Conservation (phyloP, 768 basidiomycete genomes). For the Suillus variegatus region DNA sequence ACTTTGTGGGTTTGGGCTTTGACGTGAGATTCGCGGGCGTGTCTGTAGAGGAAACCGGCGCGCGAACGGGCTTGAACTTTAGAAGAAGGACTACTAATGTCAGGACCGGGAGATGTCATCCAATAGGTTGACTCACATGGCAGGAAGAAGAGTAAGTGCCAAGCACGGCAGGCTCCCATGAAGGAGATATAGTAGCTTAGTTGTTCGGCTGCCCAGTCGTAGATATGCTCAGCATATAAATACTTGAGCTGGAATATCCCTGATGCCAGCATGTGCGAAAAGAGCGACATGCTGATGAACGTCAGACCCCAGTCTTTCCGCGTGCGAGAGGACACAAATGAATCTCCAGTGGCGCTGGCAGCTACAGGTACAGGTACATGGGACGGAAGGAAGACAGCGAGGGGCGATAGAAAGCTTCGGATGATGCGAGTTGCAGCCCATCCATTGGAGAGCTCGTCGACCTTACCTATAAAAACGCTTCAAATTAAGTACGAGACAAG, state of each 20-base stretch:
- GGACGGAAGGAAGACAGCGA: conserved; percentile 69
- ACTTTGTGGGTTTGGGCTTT: conserved; percentile 48
- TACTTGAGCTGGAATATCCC: conserved; percentile 78
- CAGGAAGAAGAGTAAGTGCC: conserved; percentile 65
- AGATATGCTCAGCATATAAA: conserved; percentile 74
- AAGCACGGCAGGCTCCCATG: conserved; percentile 62
- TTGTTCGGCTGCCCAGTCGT: conserved; percentile 67
- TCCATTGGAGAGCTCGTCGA: neutral
- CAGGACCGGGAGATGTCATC: conserved; percentile 35
- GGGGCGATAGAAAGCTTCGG: conserved; percentile 57
- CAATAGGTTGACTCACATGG: conserved; percentile 50
- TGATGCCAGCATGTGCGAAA: conserved; percentile 65
- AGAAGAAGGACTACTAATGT: conserved; percentile 54
- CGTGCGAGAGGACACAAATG: conserved; percentile 62
- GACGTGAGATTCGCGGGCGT: conserved; percentile 12
- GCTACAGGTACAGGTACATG: conserved; percentile 44
- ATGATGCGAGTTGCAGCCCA: conserved; percentile 30
- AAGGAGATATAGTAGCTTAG: conserved; percentile 77
- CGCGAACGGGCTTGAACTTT: conserved; percentile 53
- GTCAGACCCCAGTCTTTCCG: conserved; percentile 75
- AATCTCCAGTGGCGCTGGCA: conserved; percentile 42
- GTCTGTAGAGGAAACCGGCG: conserved; percentile 5
- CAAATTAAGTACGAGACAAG: conserved; percentile 4
- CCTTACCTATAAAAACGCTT: neutral
- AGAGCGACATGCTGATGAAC: conserved; percentile 61